Evolutionary conservation across 2,329 filamentous ascomycete species (phyloP).

Genomic region (Pseudogymnoascus sp.): DNA sequence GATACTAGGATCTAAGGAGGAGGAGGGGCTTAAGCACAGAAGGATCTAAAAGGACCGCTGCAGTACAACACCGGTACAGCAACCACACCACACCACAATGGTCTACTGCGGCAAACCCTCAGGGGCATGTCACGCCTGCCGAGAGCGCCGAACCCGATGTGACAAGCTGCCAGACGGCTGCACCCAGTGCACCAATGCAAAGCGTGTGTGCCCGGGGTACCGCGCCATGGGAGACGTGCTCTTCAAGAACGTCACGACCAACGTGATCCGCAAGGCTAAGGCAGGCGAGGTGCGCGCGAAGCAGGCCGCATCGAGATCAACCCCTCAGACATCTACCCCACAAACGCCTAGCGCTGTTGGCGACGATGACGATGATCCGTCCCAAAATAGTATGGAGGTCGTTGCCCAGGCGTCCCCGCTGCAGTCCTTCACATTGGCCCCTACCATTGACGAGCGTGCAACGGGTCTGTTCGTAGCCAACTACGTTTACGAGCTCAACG

Average conservation of each 20-base stretch:
- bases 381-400: neutral
- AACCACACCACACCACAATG: slow-evolving; percentile 29
- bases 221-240: slow-evolving; percentile 47
- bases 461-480: slow-evolving; percentile 21
- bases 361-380: neutral
- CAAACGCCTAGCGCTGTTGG: neutral
- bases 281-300: slow-evolving; percentile 24
- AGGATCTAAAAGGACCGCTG: neutral
- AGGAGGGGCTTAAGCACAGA: neutral
- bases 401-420: slow-evolving; percentile 29
- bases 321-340: neutral
- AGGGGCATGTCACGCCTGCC: slow-evolving; percentile 46
- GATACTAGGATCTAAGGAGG: neutral
- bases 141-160: slow-evolving; percentile 48
- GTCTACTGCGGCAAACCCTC: slow-evolving; percentile 51
- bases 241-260: slow-evolving; percentile 48
- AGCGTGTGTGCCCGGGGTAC: slow-evolving; percentile 46
- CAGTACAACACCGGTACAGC: neutral
- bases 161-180: slow-evolving; percentile 44
- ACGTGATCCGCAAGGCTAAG: slow-evolving; percentile 44
- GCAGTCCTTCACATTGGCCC: neutral
- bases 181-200: slow-evolving; percentile 45
- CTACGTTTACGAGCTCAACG: slow-evolving; percentile 14
- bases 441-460: slow-evolving; percentile 21
- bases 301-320: neutral